Base-by-base conservation (phyloP, 352 stramenopile genomes). In the Phytophthora sp. region DNA sequence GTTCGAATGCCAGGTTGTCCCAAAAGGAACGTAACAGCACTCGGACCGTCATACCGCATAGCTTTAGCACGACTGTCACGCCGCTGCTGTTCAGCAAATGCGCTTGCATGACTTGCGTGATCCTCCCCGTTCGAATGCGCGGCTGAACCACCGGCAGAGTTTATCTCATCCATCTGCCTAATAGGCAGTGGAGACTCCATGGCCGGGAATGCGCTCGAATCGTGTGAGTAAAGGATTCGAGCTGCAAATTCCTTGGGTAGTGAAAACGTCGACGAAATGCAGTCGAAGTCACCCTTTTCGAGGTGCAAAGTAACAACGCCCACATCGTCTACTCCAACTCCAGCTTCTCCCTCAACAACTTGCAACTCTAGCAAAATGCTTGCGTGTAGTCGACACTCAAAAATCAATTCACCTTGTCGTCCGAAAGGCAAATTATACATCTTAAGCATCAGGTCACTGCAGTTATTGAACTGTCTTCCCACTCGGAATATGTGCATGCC, bases 351-450 rank as follows among this genome's bases (percentile, higher is more conserved):
- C 9, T 74, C 54, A 4, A 68, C 64, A 32, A 55, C 37, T 63
- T 74, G 68, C n/a, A 79, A 48, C n/a, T 95, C 83, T 26, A 96
- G 62, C 4, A 96, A 62, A 17, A 96, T 73, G 26, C 78, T 91
- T 4, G 80, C 73, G 27, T 94, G 84, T 7, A 96, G 51, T 24
- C 88, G 79, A 17, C 64, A 79, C 41, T 96, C 88, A 32, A 96
- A 79, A 27, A 96, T 74, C n/a, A 95, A 43, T 44, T 96, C 82
- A 6, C 88, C 88, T 54, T 93, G 84, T 35, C 83, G 77, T 13
- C 85, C 87, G 38, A 92, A 93, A n/a, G 88, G 88, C 53, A 96
- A 70, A 54, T 96, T 84, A 52, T 96, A 96, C 85, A 96, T 95
- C 62, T 93, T 92, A 21, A 96, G 62, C 23, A 78, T 42, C 17